Evolutionary conservation across 1,139 yeast genomes (phyloP), one percentile per base, ranked within the genome.

Genomic region (Suhomyces choctaworum): DNA sequence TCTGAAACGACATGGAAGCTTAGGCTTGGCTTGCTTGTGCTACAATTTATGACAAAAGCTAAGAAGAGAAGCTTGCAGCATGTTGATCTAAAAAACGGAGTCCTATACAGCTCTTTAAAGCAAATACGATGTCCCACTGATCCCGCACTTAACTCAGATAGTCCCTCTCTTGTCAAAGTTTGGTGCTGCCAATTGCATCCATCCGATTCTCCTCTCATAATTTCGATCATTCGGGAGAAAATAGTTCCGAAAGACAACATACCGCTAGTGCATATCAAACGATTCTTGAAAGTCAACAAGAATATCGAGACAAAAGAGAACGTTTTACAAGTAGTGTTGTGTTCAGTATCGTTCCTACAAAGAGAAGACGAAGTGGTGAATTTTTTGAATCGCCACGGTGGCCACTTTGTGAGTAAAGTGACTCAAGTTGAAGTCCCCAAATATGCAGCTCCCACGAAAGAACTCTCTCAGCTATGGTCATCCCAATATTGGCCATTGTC

Each of bases 401-500:
- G 8, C 6, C 7, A 17, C 20, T 17, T 17, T 17, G 20, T 7
- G 8, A 7, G 6, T 17, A 17, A 6, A 7, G 7, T 17, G 8
- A 7, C 20, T 17, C 20, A 17, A 17, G 20, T 17, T 17, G 45
- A 51, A 2, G 73, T 82, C 2, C 85, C 92, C 0, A 48, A 50
- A 24, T 65, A 64, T 38, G 71, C 73, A 16, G 90, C 94, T 0
- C 60, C 70, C 5, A 78, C 87, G 2, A 84, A 82, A 49, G 88
- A 82, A 16, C 59, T 78, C 11, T 73, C 83, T 7, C 44, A 59
- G 1, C 64, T 66, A 28, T 89, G 96, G 97, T 73, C 90, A 1
- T 42, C 54, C 1, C 44, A 56, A 22, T 76, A 75, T 44, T 92
- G 98, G 98, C 97, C 97, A 0, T 63, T 87, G 40, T 70, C 88